Base-by-base conservation (phyloP, 2,329 filamentous ascomycete species). In the Tolypocladium amazonense region DNA sequence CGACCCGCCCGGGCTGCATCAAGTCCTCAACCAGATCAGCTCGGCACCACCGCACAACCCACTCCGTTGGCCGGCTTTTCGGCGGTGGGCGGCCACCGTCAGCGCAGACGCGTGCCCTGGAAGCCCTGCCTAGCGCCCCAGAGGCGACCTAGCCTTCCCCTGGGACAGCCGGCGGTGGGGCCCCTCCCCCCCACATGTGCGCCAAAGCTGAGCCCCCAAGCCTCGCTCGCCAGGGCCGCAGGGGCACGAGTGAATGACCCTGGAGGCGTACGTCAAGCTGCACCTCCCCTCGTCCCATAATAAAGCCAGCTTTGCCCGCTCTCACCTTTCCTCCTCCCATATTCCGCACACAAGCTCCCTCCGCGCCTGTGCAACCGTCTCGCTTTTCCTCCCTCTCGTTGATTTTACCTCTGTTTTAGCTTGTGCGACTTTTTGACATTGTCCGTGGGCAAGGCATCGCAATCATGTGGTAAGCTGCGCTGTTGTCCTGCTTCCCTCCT, bases 391-490 rank as follows among this genome's bases (percentile, higher is more conserved):
- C 41, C 35, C 38, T 60, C 56, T 58, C 37, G 55, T 56, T 58
- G 30, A 56, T 35, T 37, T 59, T 9, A 57, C 55, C 50, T 59
- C 39, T 39, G 27, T 37, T 37, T 43, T 53, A 52, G 14, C 52
- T 53, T 59, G 45, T 25, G 47, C 53, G 37, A 61, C 57, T 56
- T 47, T 50, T 39, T 53, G 30, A 25, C 37, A 57, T 60, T 55
- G 41, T 55, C 54, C 35, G 61, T 59, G 59, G 61, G 50, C 62
- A 58, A 61, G 60, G 53, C 59, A 57, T 58, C 53, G 57, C 56
- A 60, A 66, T 58, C 60, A 68, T 68, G 66, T 68, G 66, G 66
- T 67, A 63, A 63, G 65, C 57, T 59, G n/a, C 20, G 38, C 52
- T 41, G 38, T 23, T 52, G 47, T 33, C 37, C 37, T n/a, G 14